Base-by-base conservation (phyloP, 495 filamentous ascomycete species). In the Talaromyces ruber region DNA sequence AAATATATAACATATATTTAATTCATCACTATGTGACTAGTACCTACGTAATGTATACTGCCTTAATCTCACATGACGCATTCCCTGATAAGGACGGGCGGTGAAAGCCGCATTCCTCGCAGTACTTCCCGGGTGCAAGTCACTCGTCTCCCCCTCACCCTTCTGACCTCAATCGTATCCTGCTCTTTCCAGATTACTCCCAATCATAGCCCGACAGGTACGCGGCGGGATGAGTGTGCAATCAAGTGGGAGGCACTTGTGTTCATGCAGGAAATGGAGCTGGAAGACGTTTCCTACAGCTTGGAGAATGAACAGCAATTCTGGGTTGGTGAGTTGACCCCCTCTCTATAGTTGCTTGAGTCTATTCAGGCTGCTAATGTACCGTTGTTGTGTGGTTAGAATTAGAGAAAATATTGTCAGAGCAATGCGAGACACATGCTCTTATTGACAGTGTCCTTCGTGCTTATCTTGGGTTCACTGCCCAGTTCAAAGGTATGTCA, bases 281-380 rank as follows among this genome's bases (percentile, higher is more conserved):
- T 82, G 65, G 59, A 43, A 51, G 88, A 90, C 73, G 83, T 82
- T 65, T 83, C 80, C 66, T 85, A 83, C 71, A 78, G 77, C 67
- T 79, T 90, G 70, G 91, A 96, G 74, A 88, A 84, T 74, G 92
- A 93, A 78, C 83, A 92, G 71, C 89, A 96, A 75, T 94, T 97
- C 77, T 97, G 94, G 94, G 79, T 86, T 75, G 89, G 93, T 96
- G 69, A 70, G 85, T 77, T 29, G 56, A 29, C 59, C 62, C 64
- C 60, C 64, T 59, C 70, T 16, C 50, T n/a, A 6, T 43, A 22
- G 3, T 29, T 62, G 24, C 14, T 29, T 45, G 61, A 30, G 51
- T 47, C 58, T 62, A 61, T 62, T 66, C 59, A 37, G 39, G 26
- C 43, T 64, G 47, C 56, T 51, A 28, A 28, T 43, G 32, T 7